Evolutionary conservation across 2,329 filamentous ascomycete genomes (phyloP).

Genomic region (Cryphonectria naterciae): DNA sequence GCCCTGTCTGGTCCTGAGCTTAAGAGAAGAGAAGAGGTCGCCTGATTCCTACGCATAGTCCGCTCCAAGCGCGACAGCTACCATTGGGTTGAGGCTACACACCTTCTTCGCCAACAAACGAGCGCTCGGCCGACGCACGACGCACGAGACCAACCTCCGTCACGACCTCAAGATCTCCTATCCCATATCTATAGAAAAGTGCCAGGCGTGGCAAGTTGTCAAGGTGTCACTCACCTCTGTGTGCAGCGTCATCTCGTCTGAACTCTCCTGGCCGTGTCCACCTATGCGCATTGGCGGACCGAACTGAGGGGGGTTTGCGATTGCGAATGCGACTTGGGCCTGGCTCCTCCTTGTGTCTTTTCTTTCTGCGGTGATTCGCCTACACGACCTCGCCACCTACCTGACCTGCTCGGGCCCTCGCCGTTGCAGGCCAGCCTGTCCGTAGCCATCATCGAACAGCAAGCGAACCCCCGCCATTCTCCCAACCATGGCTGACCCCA

Average conservation of each 20-base stretch:
- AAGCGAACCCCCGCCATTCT: slow-evolving; percentile 12
- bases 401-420: slow-evolving; percentile 5
- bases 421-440: not conserved
- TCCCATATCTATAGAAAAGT: not conserved
- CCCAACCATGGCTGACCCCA: slow-evolving; percentile 29
- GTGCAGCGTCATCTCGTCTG: not conserved
- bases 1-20: not conserved
- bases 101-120: not conserved
- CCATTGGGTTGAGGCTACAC: not conserved
- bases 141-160: not conserved
- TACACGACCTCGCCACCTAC: slow-evolving; percentile 6
- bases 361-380: slow-evolving; percentile 1
- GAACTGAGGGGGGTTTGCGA: not conserved
- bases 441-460: not conserved
- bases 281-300: not conserved
- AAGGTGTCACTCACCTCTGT: not conserved
- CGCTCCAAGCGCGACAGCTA: not conserved
- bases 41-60: not conserved
- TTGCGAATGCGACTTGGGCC: not conserved
- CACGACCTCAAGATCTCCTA: not conserved
- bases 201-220: not conserved
- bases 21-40: not conserved
- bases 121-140: not conserved
- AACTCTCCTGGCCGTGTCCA: not conserved
- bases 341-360: not conserved